Base-by-base conservation (phyloP, 129 eudicot genomes). In the Tagetes patula region DNA sequence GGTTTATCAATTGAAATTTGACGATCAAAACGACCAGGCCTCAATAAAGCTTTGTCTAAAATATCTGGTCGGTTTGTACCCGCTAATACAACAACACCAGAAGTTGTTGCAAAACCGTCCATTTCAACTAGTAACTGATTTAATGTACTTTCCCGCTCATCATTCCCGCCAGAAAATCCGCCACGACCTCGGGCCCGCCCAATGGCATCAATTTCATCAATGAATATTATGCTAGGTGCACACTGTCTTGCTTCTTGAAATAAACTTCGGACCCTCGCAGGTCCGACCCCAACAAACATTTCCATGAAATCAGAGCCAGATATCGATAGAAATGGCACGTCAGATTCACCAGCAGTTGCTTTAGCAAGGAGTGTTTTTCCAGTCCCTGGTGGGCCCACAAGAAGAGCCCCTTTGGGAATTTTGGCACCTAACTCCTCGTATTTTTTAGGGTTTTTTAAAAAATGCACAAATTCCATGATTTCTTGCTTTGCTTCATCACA, bases 341-440 rank as follows among this genome's bases (percentile, higher is more conserved):
- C 83, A 27, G 97, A 89, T 82, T 91, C 97, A 34, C 97, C 97
- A 3, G 97, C 97, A 43, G 91, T 91, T 36, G 97, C 97, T 77
- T 86, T 88, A 0, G 97, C 97, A 27, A 91, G 88, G 30, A 91
- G 88, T 41, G 97, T 91, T 74, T 91, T 91, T 4, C 97, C 97
- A 1, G 97, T 88, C 36, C 97, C 97, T 0, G 97, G 97, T 14
- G 97, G 97, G 31, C 97, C 97, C 1, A 91, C 96, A 46, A 91
- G 86, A 42, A 91, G 91, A 71, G 95, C 96, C 8, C 97, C 97
- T 81, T 86, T 88, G 3, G 97, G 97, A 50, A 91, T 87, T 78
- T 91, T 91, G 10, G 96, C 97, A 2, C 97, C 96, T 56, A 91
- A 65, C 77, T 86, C 87, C 75, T 86, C 87, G n/a, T 87, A 90